Evolutionary conservation across 768 basidiomycete genomes (phyloP).

Genomic region (Pleurotus eryngii): DNA sequence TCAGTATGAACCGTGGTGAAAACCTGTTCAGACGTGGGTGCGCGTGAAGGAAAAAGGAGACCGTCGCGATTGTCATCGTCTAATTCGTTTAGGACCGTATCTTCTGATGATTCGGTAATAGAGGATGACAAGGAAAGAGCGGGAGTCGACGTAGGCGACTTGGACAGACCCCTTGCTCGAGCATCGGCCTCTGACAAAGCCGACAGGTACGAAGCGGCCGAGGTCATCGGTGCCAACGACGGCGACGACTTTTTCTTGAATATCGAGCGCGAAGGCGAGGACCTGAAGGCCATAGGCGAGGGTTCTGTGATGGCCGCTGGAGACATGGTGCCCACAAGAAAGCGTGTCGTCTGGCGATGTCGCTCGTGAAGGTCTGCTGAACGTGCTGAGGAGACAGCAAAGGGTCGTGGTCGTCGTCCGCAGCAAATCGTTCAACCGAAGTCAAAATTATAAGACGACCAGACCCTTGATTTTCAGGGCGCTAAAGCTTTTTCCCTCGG

Average conservation of each 20-base stretch:
- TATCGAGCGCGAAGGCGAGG: conserved; percentile 42
- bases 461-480: neutral
- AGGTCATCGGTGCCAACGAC: conserved; percentile 38
- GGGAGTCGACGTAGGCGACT: conserved; percentile 57
- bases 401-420: conserved; percentile 6
- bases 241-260: conserved; percentile 38
- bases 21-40: conserved; percentile 78
- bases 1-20: conserved; percentile 83
- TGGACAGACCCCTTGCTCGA: conserved; percentile 46
- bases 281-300: conserved; percentile 46
- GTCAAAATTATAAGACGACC: neutral
- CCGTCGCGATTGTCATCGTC: conserved; percentile 48
- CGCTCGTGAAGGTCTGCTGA: neutral
- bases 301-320: conserved; percentile 28
- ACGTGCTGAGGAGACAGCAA: neutral
- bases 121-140: conserved; percentile 75
- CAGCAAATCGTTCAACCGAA: neutral
- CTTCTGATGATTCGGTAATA: conserved; percentile 64
- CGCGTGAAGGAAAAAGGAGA: conserved; percentile 56
- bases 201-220: conserved; percentile 58
- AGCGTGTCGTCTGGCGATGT: neutral
- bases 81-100: conserved; percentile 54
- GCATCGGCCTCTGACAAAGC: conserved; percentile 67
- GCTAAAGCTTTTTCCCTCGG: no score
- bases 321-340: conserved; percentile 19